Evolutionary conservation across 345 rosid genomes (phyloP).

Genomic region (Syzygium aqueum): DNA sequence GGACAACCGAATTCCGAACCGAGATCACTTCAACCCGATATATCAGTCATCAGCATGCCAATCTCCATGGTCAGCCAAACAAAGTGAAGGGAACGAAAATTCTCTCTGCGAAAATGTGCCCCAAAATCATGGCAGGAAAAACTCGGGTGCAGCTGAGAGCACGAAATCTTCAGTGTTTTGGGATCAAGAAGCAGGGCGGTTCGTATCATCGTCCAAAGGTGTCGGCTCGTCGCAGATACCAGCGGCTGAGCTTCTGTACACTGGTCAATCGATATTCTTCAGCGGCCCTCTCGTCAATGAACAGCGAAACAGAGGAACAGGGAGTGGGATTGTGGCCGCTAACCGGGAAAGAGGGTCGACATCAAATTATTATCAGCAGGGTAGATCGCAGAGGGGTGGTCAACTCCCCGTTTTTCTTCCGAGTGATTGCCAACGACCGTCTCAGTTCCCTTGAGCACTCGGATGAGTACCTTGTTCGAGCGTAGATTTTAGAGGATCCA

Average conservation of each 20-base stretch:
- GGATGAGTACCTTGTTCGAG: neutral
- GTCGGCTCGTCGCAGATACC: constrained; percentile 24
- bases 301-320: constrained; percentile 23
- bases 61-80: constrained; percentile 40
- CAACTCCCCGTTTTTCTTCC: constrained; percentile 89
- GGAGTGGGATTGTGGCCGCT: constrained; percentile 16
- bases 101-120: constrained; percentile 10
- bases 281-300: constrained; percentile 60
- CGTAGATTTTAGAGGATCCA: neutral
- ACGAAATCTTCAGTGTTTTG: constrained; percentile 55
- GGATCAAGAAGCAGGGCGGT: constrained; percentile 89
- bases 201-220: constrained; percentile 43
- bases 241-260: constrained; percentile 43
- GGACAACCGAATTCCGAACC: constrained; percentile 31
- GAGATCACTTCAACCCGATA: constrained; percentile 72
- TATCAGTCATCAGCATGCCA: constrained; percentile 50
- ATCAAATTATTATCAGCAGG: constrained; percentile 39
- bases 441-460: constrained; percentile 28
- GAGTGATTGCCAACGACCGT: constrained; percentile 49
- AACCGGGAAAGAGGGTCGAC: constrained; percentile 34
- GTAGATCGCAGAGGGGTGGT: constrained; percentile 61
- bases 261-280: constrained; percentile 52
- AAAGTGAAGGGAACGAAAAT: constrained; percentile 21
- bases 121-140: constrained; percentile 25
- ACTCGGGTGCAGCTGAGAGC: constrained; percentile 21